Evolutionary conservation across 139 green algal genomes (phyloP).

Genomic region (Marvania coccoides): DNA sequence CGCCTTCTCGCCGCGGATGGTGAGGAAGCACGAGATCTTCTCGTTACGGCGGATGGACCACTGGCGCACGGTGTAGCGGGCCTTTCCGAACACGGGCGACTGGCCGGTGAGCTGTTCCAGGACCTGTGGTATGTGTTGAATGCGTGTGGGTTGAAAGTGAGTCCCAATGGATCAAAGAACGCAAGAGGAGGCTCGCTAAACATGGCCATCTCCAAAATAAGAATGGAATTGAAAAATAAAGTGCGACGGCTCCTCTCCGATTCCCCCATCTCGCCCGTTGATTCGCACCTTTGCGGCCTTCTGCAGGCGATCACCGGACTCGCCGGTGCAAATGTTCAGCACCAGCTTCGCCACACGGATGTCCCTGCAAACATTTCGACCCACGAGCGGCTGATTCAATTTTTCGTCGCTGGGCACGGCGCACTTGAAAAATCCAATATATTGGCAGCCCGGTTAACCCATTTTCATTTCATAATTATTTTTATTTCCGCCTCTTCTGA

Average conservation of each 20-base stretch:
- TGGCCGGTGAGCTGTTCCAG: constrained; percentile 99
- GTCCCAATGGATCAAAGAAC: background rate
- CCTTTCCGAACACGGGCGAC: constrained; percentile 95
- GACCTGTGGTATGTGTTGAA: no score
- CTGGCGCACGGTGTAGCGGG: constrained; percentile 95
- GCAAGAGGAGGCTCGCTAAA: no score
- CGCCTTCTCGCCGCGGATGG: constrained; percentile 97
- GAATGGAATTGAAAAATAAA: no score
- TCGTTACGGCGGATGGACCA: constrained; percentile 98
- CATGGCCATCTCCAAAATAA: no score
- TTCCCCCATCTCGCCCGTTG: background rate
- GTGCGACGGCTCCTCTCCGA: background rate
- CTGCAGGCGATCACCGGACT: constrained; percentile 96
- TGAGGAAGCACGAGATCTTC: constrained; percentile 97
- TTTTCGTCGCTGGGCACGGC: no score
- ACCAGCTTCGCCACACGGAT: constrained; percentile 97
- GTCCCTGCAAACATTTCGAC: constrained; percentile 60
- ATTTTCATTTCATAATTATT: no score
- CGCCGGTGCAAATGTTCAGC: constrained; percentile 96
- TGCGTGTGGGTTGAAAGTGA: no score
- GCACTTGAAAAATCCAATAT: no score
- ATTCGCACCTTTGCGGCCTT: constrained; percentile 91
- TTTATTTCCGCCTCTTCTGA: no score
- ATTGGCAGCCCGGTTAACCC: no score
- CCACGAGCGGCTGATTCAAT: no score